phyloP scores from a whole-genome alignment of 805 yeast genomes.

The Candida montana region DNA sequence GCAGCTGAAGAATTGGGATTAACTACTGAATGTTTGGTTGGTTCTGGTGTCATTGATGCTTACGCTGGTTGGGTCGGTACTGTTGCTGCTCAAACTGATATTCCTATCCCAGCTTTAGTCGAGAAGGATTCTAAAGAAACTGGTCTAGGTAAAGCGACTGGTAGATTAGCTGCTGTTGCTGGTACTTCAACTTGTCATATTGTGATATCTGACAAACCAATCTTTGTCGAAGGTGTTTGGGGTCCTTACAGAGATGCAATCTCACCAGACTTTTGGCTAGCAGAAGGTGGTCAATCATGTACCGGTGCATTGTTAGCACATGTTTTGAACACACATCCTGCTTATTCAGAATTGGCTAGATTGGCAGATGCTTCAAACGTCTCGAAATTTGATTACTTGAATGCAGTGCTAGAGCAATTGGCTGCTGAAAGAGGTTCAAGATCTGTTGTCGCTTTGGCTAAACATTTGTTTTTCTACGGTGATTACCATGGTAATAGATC shows the following conservation, averaged over 20 bases:
- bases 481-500: conserved; percentile 96
- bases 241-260: conserved; percentile 95
- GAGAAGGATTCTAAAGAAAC: conserved; percentile 40
- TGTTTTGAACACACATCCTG: conserved; percentile 84
- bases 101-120: conserved; percentile 42
- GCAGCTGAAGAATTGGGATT: conserved; percentile 85
- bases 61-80: conserved; percentile 99
- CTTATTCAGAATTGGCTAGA: conserved; percentile 64
- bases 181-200: conserved; percentile 98
- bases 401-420: conserved; percentile 65
- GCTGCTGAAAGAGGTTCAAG: conserved; percentile 51
- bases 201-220: conserved; percentile 75
- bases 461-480: conserved; percentile 87
- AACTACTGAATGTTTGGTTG: conserved; percentile 74
- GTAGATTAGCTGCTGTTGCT: conserved; percentile 94
- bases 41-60: conserved; percentile 95
- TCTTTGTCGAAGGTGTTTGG: conserved; percentile 96
- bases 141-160: conserved; percentile 60
- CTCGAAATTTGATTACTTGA: conserved; percentile 79
- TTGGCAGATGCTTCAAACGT: conserved; percentile 63
- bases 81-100: conserved; percentile 82
- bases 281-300: conserved; percentile 98
- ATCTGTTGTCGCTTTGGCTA: conserved; percentile 76
- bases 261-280: conserved; percentile 88
- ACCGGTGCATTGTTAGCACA: conserved; percentile 93